A percentile compares a stretch with the other conserved stretches of the same genome.
phyloP scores from a whole-genome alignment of 139 green algal genomes.

The Micractinium conductrix region DNA sequence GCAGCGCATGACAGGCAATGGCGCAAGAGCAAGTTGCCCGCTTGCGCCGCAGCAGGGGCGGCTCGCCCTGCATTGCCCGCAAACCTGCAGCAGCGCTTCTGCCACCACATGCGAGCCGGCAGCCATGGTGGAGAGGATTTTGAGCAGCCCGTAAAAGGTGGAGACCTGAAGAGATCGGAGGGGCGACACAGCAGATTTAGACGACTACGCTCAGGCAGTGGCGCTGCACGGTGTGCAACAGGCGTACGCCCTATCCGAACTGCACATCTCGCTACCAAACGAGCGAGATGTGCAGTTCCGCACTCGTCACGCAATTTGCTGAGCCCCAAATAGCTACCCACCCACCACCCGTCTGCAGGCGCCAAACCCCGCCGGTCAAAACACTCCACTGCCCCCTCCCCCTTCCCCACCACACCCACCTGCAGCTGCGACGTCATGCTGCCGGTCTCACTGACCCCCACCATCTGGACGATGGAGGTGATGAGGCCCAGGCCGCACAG shows the following conservation, averaged over 20 bases:
- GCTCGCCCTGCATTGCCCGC: no score
- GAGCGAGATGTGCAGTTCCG: no score
- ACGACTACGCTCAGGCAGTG: no score
- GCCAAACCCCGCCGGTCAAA: no score
- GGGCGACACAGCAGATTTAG: no score
- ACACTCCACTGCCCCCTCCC: not conserved
- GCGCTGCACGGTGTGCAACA: no score
- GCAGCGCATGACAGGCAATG: not conserved
- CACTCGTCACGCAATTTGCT: no score
- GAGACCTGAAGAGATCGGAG: not conserved
- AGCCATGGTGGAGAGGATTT: constrained; percentile 78
- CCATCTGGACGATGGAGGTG: constrained; percentile 75
- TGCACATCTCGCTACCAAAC: no score
- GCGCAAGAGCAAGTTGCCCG: not conserved
- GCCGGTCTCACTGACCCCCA: constrained; percentile 60
- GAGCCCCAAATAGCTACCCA: not conserved
- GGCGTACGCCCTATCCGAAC: no score
- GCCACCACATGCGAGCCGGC: constrained; percentile 63
- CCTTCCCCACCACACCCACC: constrained; percentile 1
- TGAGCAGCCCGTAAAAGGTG: constrained; percentile 87
- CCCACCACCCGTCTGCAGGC: not conserved
- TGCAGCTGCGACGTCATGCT: constrained; percentile 72
- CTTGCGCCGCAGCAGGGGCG: not conserved
- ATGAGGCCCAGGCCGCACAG: constrained; percentile 81
- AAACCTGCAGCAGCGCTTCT: constrained; percentile 68